Base-by-base conservation (phyloP, 2,329 filamentous ascomycete genomes). In the Macrophomina pseudophaseolina region DNA sequence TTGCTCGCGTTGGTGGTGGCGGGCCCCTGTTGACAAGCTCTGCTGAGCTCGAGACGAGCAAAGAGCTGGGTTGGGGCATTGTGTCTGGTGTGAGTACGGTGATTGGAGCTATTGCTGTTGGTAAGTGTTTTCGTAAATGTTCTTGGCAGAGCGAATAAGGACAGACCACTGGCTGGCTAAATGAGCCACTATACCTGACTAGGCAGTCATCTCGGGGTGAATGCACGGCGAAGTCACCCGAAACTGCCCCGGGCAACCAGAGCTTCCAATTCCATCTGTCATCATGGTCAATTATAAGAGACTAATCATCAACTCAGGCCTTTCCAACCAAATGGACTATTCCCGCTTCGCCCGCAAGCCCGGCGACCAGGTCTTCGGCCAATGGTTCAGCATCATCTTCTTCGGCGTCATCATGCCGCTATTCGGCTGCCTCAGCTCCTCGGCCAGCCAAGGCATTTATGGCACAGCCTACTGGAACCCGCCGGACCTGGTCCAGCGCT, bases 351-450 rank as follows among this genome's bases (percentile, higher is more conserved):
- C 80, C 3, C 70, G 73, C 4, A 71, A 72, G 14, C 81, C 80
- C 6, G 73, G 78, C 9, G 75, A 80, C 58, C 79, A 80, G 59
- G 76, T 84, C 9, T 76, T 79, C 12, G 81, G 80, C 2, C 80
- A 82, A 58, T 72, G 71, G 40, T 79, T 79, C 67, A 73, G 73
- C 30, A 74, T 80, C 63, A 69, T 80, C n/a, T 71, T 80, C 23
- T 76, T 80, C 49, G 79, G 79, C 5, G 75, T 77, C 33, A 68
- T 82, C 42, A 73, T 79, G 38, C 75, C 80, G 1, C 71, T 80
- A 7, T 74, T 81, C 60, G 80, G 80, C 8, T 75, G 77, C 51
- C 72, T 82, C 18, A 76, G 75, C 14, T 74, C 79, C 0, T 74
- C 74, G 12, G 74, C 74, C 11, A 73, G 74, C 2, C 64, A 73